Conservation (phyloP, 306 rosid genomes). For the Trifolium dubium region DNA sequence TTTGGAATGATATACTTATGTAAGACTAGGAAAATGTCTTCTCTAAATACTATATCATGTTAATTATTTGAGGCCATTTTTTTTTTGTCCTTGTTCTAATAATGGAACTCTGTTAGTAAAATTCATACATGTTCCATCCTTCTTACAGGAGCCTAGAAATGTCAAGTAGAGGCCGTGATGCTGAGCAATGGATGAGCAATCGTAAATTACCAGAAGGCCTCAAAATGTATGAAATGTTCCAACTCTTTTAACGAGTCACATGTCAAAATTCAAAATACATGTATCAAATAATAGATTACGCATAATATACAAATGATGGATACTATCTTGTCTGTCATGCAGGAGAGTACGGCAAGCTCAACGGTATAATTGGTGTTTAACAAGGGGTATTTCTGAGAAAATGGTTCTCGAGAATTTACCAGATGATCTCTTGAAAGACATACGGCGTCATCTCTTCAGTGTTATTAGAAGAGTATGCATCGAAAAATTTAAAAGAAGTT, state of each 20-base stretch:
- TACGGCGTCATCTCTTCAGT: constrained; percentile 77
- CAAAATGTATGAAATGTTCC: constrained; percentile 45
- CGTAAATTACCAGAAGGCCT: constrained; percentile 69
- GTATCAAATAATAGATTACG: background rate
- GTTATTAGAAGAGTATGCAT: constrained; percentile 36
- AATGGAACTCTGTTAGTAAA: too few species aligned
- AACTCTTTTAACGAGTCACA: constrained; percentile 17
- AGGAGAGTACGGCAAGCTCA: constrained; percentile 81
- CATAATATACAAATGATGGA: constrained; percentile 14
- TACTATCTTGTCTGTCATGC: constrained; percentile 24
- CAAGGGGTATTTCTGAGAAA: constrained; percentile 87
- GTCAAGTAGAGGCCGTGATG: constrained; percentile 80
- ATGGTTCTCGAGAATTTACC: constrained; percentile 72
- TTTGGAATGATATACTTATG: background rate
- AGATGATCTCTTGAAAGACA: constrained; percentile 79
- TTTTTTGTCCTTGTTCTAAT: too few species aligned
- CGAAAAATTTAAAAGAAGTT: constrained; percentile 2
- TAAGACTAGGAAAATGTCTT: too few species aligned
- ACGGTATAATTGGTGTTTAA: constrained; percentile 79
- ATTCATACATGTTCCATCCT: background rate
- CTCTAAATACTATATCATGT: too few species aligned
- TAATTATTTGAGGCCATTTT: too few species aligned
- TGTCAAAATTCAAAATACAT: background rate
- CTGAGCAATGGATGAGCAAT: constrained; percentile 91
- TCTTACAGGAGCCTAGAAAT: constrained; percentile 69